Conservation (phyloP, 192 early-diverging fungal genomes). For the Backusella tuberculispora region DNA sequence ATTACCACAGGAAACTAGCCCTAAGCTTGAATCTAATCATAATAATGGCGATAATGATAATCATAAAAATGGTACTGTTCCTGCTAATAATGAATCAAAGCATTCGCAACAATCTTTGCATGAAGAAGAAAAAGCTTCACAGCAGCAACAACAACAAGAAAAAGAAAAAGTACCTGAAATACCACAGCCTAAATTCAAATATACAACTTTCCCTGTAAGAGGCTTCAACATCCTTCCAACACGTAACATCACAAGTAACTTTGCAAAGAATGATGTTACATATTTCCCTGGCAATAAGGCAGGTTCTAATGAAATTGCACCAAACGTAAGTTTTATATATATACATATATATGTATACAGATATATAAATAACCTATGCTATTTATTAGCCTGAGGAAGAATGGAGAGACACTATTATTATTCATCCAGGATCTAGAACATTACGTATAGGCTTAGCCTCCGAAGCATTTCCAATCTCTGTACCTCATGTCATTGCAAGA, state of each 20-base stretch:
- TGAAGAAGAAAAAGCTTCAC: neutral
- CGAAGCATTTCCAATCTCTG: constrained; percentile 75
- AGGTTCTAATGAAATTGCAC: constrained; percentile 24
- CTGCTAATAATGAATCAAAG: neutral
- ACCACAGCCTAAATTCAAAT: constrained; percentile 50
- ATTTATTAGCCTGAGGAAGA: constrained; percentile 51
- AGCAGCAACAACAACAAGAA: neutral
- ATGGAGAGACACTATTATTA: constrained; percentile 75
- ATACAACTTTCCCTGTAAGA: constrained; percentile 55
- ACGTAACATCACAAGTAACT: constrained; percentile 52
- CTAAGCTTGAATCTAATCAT: too few relatives aligned
- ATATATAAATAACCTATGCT: neutral
- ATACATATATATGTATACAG: neutral
- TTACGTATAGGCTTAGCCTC: constrained; percentile 83
- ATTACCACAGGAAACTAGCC: too few relatives aligned
- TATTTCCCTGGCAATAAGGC: constrained; percentile 48
- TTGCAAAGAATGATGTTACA: constrained; percentile 51
- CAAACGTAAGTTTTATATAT: constrained; percentile 38
- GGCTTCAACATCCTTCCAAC: constrained; percentile 49
- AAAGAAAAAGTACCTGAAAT: neutral
- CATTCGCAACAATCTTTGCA: neutral
- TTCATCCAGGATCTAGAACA: constrained; percentile 85
- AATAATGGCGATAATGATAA: too few relatives aligned
- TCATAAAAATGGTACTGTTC: neutral
- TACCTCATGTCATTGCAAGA: constrained; percentile 84